A percentile compares a stretch with the other conserved stretches of the same genome.
Conservation (phyloP, 108 stramenopile genomes). For the Cylindrotheca closterium region DNA sequence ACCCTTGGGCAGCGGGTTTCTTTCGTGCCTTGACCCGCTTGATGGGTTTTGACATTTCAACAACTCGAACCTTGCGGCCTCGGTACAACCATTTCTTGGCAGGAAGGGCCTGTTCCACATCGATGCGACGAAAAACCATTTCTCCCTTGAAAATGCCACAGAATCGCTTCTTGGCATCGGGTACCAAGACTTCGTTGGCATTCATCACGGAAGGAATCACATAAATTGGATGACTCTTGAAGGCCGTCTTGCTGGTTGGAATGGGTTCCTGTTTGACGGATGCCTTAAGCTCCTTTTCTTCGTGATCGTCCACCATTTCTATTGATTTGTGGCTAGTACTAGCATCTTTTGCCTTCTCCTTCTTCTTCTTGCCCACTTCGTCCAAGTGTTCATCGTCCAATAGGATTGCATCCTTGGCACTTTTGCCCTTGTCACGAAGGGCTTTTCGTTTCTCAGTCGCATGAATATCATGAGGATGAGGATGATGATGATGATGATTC, state of each 20-base stretch:
- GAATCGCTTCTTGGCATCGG: constrained; percentile 64
- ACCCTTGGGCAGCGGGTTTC: constrained; percentile 36
- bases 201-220: constrained; percentile 70
- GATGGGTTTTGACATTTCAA: constrained; percentile 58
- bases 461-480: too few relatives aligned
- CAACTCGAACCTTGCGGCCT: constrained; percentile 68
- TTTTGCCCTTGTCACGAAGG: constrained; percentile 28
- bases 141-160: constrained; percentile 90
- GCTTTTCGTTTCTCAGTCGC: background rate
- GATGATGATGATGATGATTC: too few relatives aligned
- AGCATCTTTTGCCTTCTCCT: background rate
- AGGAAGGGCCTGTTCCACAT: constrained; percentile 68
- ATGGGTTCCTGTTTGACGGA: constrained; percentile 56
- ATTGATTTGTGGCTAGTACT: constrained; percentile 4
- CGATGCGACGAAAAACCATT: constrained; percentile 60
- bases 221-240: constrained; percentile 73
- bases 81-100: constrained; percentile 79
- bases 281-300: constrained; percentile 46
- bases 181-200: constrained; percentile 67
- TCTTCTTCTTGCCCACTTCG: constrained; percentile 8
- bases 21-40: constrained; percentile 71
- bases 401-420: constrained; percentile 42
- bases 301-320: constrained; percentile 39
- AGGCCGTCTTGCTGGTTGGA: constrained; percentile 77
- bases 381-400: constrained; percentile 28